Base-by-base conservation (phyloP, 2,329 filamentous ascomycete genomes). In the Venturia asperata region DNA sequence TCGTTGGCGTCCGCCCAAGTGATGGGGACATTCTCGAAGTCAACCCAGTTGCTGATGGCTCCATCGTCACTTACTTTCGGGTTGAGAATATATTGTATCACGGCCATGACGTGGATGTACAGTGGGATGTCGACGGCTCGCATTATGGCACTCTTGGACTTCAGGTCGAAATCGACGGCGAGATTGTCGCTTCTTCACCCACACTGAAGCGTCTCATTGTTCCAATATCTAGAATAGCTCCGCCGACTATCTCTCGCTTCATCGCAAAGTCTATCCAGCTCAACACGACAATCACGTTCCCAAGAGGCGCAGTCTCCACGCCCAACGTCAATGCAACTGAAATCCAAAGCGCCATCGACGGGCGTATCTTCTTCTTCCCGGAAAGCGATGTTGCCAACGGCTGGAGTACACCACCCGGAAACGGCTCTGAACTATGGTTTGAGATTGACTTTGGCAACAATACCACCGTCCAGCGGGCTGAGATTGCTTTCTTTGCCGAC, bases 1-100 rank as follows among this genome's bases (percentile, higher is more conserved):
- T 79, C 2, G 74, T 80, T 0, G 78, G 78, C 0, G 75, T 80
- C 42, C 75, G 77, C 0, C 74, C 78, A 3, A 72, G 73, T 0
- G 71, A 72, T 10, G 73, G 77, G 41, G 71, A 78, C 65, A 69
- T 72, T 0, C 71, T 80, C 1, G 76, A 78, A 64, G 73, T 80
- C 21, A 77, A 77, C 64, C 77, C 78, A 0, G 70, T 77, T 1
- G 72, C 74, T 0, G 72, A 74, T n/a, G 66, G 67, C 27, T 68
- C 70, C 0, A 69, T 70, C 17, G 71, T 79, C 2, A 67, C 70
- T 0, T 79, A 75, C 68, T 80, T 79, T 72, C 75, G 77, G 7
- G 72, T 75, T 1, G 77, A 79, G 10, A 7, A 6, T 5, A 27
- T 52, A 21, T 27, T 27, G 47, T 52, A 52, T 27, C 47, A 52